A percentile compares a stretch with the other conserved stretches of the same genome.
Evolutionary conservation across 441 rosid genomes (phyloP).

Genomic region (Croton laevigatus): DNA sequence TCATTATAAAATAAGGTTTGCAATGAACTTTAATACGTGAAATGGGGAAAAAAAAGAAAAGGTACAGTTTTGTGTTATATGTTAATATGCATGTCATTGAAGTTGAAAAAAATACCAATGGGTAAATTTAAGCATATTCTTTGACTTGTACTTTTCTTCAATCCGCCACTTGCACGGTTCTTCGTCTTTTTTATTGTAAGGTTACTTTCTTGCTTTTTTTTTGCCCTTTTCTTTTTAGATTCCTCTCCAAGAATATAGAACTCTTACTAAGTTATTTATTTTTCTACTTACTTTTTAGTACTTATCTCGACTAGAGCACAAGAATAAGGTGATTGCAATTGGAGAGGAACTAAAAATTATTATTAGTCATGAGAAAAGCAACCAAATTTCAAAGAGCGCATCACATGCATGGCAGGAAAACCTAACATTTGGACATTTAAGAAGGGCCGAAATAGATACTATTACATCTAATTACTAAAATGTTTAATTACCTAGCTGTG

Average conservation of each 20-base stretch:
- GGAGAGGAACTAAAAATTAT: background rate
- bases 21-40: background rate
- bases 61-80: no score
- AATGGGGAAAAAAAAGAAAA: no score
- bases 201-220: conserved; percentile 11
- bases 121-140: background rate
- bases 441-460: conserved; percentile 13
- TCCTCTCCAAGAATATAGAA: conserved; percentile 30
- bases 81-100: no score
- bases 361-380: conserved; percentile 9
- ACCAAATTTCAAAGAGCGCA: no score
- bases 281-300: background rate
- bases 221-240: conserved; percentile 9
- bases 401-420: conserved; percentile 22
- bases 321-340: conserved; percentile 5
- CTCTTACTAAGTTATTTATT: background rate
- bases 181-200: background rate
- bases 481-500: conserved; percentile 41
- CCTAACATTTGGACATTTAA: background rate
- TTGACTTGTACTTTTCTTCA: no score
- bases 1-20: background rate
- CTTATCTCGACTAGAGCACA: background rate
- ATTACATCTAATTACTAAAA: background rate
- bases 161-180: background rate
- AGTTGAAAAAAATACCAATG: background rate